Evolutionary conservation across 148 eudicot species (phyloP).

Genomic region (Chenopodium album): DNA sequence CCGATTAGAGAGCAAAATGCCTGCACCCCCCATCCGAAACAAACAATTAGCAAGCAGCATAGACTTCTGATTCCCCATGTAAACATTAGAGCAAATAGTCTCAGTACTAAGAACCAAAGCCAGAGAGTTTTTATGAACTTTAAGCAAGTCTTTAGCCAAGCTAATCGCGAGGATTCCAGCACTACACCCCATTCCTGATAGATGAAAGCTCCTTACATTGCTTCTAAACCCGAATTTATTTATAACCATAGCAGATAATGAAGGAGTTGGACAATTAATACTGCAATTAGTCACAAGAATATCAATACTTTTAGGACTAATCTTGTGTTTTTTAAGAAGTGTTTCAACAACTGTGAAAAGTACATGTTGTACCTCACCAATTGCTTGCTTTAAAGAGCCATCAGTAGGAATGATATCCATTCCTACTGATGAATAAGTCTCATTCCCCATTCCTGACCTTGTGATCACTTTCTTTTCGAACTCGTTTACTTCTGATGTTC

Average conservation of each 20-base stretch:
- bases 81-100: slow-evolving; percentile 32
- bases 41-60: slow-evolving; percentile 52
- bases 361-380: slow-evolving; percentile 35
- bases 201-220: slow-evolving; percentile 38
- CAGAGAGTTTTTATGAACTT: slow-evolving; percentile 39
- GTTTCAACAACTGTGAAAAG: slow-evolving; percentile 32
- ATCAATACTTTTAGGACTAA: slow-evolving; percentile 40
- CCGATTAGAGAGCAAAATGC: slow-evolving; percentile 40
- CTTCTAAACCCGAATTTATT: slow-evolving; percentile 46
- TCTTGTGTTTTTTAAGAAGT: slow-evolving; percentile 33
- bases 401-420: slow-evolving; percentile 30
- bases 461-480: slow-evolving; percentile 31
- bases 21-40: slow-evolving; percentile 47
- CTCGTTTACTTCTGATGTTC: slow-evolving; percentile 23
- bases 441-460: slow-evolving; percentile 35
- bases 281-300: slow-evolving; percentile 45
- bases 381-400: slow-evolving; percentile 24
- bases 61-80: slow-evolving; percentile 39
- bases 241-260: slow-evolving; percentile 36
- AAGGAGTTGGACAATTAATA: slow-evolving; percentile 42
- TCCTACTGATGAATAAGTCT: slow-evolving; percentile 24
- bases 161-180: slow-evolving; percentile 37
- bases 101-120: slow-evolving; percentile 46
- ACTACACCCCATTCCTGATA: slow-evolving; percentile 55
- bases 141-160: slow-evolving; percentile 42